Base-by-base conservation (phyloP, 192 early-diverging fungal genomes). In the Linnemannia exigua region DNA sequence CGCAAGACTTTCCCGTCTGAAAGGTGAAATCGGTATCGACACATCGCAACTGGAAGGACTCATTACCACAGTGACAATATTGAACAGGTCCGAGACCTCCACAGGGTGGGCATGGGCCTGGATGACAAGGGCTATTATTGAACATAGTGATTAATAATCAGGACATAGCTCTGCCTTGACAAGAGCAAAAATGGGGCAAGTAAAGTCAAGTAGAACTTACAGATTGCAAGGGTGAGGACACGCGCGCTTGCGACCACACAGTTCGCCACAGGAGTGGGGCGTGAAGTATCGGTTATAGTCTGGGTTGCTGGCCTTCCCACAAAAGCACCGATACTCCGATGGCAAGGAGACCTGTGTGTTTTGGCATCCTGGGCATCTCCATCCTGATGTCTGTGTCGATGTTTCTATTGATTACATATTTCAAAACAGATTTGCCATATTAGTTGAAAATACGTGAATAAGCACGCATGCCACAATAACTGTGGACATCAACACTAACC, bases 291-390 rank as follows among this genome's bases (percentile, higher is more conserved):
- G 89, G 52, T 87, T 89, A 33, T 73, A 81, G 54, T 91, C 89
- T 7, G 97, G 96, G 67, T 96, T 92, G 61, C 90, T 84, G 33
- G 79, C 80, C 54, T 96, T 96, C 6, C 75, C 95, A 87, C 97
- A 99, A 75, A 97, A 98, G 86, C 97, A 98, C 25, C 86, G 76
- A 76, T 98, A 96, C 68, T 94, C 90, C 44, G 83, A 71, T 2
- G 97, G 97, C 35, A 94, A 82, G n/a, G 88, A 92, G 2, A 87
- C 87, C 69, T 88, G 90, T 48, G 77, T 88, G 80, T 94, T 87
- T 81, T 97, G 96, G 87, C 97, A 99, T 22, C 98, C 96, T 2
- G 97, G 97, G 87, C 97, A 98, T 50, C 96, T 89, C 96, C 96
- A 98, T 5, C 87, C 79, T 37, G 75, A 81, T 38, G 54, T 76